Conservation (phyloP, 176 grass and related monocot species). For the Metroxylon sagu region DNA sequence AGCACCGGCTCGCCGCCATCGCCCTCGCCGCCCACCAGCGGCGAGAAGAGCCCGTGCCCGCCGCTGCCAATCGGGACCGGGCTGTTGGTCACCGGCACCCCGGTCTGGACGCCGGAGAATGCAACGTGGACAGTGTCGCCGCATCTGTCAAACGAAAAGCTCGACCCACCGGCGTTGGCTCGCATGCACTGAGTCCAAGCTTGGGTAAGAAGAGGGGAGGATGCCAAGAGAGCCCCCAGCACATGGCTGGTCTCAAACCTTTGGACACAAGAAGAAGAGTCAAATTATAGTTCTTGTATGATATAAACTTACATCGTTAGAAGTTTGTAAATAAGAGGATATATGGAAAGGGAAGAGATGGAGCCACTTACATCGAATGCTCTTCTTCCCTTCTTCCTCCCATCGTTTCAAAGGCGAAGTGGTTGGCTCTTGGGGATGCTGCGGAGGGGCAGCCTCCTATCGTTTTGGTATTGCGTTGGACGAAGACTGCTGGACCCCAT, state of each 20-base stretch:
- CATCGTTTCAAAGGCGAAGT: too few species aligned
- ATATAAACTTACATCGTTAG: too few species aligned
- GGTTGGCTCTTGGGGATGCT: too few species aligned
- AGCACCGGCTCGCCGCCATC: slow-evolving; percentile 36
- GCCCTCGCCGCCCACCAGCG: slow-evolving; percentile 30
- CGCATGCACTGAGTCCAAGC: slow-evolving; percentile 58
- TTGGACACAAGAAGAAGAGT: background rate
- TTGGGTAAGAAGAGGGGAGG: slow-evolving; percentile 69
- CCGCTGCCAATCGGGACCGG: slow-evolving; percentile 25
- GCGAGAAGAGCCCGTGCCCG: slow-evolving; percentile 38
- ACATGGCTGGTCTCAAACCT: slow-evolving; percentile 99
- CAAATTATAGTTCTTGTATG: slow-evolving; percentile 1
- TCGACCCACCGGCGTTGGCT: slow-evolving; percentile 24
- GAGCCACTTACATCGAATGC: slow-evolving; percentile 54
- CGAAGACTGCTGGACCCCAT: too few species aligned
- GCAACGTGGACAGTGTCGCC: slow-evolving; percentile 45
- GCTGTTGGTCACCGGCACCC: slow-evolving; percentile 14
- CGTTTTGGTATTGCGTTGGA: too few species aligned
- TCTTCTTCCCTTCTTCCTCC: slow-evolving; percentile 33
- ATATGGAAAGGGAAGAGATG: background rate
- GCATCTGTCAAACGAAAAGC: slow-evolving; percentile 22
- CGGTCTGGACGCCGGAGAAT: slow-evolving; percentile 48
- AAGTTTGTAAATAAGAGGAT: too few species aligned
- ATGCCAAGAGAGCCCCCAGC: slow-evolving; percentile 73
- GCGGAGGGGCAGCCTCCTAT: too few species aligned